These are phyloP conservation scores for Micromonas pusilla DNA, from an alignment of 139 green algal genomes.

Conservation along the genomic window DNA sequence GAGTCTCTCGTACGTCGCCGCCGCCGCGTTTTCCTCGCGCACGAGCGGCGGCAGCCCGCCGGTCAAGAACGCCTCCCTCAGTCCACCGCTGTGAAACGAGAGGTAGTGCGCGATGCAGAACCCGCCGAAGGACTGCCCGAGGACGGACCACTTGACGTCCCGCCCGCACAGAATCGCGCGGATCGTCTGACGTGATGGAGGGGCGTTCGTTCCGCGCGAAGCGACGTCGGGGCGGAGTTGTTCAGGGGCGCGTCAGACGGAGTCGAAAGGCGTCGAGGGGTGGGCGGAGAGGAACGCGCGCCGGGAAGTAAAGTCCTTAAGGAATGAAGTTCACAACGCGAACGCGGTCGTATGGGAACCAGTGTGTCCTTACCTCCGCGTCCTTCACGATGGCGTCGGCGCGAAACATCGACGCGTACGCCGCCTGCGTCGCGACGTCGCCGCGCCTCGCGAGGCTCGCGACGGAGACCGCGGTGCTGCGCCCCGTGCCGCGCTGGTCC, in stretches of 20 bases:
- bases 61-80: conserved; percentile 35
- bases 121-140: conserved; percentile 92
- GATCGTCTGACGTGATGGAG: too few relatives aligned
- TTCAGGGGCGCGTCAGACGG: too few relatives aligned
- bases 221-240: too few relatives aligned
- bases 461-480: conserved; percentile 55
- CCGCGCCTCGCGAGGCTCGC: conserved; percentile 45
- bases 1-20: conserved; percentile 55
- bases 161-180: too few relatives aligned
- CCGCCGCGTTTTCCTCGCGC: conserved; percentile 47
- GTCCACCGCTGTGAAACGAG: conserved; percentile 50
- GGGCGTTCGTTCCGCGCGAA: too few relatives aligned
- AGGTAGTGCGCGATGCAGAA: conserved; percentile 91
- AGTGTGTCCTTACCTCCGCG: too few relatives aligned
- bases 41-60: conserved; percentile 46
- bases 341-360: too few relatives aligned
- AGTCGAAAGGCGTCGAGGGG: too few relatives aligned
- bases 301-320: too few relatives aligned
- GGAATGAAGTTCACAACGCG: too few relatives aligned
- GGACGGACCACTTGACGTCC: conserved; percentile 57
- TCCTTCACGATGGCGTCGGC: conserved; percentile 87
- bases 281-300: too few relatives aligned
- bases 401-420: conserved; percentile 64
- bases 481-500: conserved; percentile 77
- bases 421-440: conserved; percentile 59